phyloP scores from a whole-genome alignment of 176 grass and related monocot species.

The Dendrocalamus sinicus region DNA sequence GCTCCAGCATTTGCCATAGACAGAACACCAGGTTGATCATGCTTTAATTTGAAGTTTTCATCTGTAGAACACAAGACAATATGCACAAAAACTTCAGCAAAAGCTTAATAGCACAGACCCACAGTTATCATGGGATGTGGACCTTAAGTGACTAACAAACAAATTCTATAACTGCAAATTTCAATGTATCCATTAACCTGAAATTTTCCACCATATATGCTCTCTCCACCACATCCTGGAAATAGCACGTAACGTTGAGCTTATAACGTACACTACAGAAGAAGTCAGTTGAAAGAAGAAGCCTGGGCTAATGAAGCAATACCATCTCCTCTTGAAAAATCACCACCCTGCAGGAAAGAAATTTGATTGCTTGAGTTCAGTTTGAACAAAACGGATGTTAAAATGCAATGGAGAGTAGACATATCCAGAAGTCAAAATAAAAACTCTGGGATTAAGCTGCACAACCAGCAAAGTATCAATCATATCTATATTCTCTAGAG shows the following conservation, averaged over 20 bases:
- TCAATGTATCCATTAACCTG: conserved; percentile 52
- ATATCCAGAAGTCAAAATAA: conserved; percentile 6
- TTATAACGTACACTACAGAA: conserved; percentile 72
- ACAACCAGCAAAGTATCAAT: neutral
- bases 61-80: conserved; percentile 53
- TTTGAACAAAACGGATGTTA: neutral
- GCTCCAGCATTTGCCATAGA: conserved; percentile 78
- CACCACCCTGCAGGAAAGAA: conserved; percentile 65
- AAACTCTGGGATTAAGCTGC: neutral
- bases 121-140: neutral
- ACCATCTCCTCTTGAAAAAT: conserved; percentile 86
- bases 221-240: conserved; percentile 89
- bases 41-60: conserved; percentile 75
- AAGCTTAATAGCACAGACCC: conserved; percentile 13
- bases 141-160: conserved; percentile 3
- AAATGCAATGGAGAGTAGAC: neutral
- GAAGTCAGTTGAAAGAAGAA: conserved; percentile 84
- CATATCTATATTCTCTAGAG: neutral
- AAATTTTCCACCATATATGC: conserved; percentile 87
- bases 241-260: conserved; percentile 74
- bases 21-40: conserved; percentile 67
- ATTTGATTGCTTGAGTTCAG: conserved; percentile 34
- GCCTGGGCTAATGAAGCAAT: conserved; percentile 78
- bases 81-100: conserved; percentile 26
- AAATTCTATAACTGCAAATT: conserved; percentile 15